A percentile compares a stretch with the other conserved stretches of the same genome.
Conservation (phyloP, 768 basidiomycete species). For the Peribolospora kevripleyi region DNA sequence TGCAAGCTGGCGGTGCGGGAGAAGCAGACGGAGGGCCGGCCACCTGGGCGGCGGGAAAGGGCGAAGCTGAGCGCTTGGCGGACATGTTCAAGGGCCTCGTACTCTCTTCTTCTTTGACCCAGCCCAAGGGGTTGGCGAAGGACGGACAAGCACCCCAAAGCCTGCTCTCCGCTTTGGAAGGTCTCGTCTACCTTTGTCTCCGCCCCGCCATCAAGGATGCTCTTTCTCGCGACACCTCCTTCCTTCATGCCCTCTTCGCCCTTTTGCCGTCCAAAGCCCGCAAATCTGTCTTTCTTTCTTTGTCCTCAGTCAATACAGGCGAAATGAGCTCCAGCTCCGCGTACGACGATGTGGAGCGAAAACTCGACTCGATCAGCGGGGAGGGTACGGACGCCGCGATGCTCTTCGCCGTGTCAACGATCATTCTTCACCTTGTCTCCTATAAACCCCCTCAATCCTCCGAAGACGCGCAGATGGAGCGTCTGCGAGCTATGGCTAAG, state of each 20-base stretch:
- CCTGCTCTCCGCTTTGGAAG: slow-evolving; percentile 48
- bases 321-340: slow-evolving; percentile 6
- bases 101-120: too few species aligned
- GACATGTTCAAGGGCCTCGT: too few species aligned
- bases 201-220: slow-evolving; percentile 38
- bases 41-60: too few species aligned
- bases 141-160: too few species aligned
- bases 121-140: too few species aligned
- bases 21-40: too few species aligned
- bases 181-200: slow-evolving; percentile 54
- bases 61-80: too few species aligned
- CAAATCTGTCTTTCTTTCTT: slow-evolving; percentile 31
- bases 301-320: slow-evolving; percentile 27
- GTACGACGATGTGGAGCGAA: slow-evolving; percentile 1
- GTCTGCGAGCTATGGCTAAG: slow-evolving; percentile 20
- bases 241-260: slow-evolving; percentile 25
- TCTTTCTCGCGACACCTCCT: slow-evolving; percentile 30
- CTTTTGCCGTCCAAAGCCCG: neutral
- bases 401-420: slow-evolving; percentile 51
- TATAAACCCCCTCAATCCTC: slow-evolving; percentile 49
- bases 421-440: slow-evolving; percentile 47
- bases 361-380: slow-evolving; percentile 1
- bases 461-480: slow-evolving; percentile 25
- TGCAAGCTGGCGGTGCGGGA: too few species aligned
- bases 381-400: slow-evolving; percentile 23